These are phyloP conservation scores for Cercophora newfieldiana DNA, from an alignment of 495 filamentous ascomycete genomes.

Conservation along the genomic window DNA sequence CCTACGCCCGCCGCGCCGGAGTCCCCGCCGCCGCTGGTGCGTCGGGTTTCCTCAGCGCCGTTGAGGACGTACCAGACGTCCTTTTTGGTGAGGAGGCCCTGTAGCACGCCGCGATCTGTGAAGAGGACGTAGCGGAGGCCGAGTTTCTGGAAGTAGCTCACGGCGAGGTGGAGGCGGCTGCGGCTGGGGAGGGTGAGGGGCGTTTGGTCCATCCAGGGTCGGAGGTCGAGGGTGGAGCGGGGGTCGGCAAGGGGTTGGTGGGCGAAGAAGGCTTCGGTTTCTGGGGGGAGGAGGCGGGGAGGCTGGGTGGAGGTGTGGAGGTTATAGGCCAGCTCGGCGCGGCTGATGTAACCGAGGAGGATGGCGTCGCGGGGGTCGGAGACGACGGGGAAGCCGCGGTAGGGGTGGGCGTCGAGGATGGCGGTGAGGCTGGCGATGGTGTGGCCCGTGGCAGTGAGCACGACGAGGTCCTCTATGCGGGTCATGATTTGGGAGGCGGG, in stretches of 20 bases:
- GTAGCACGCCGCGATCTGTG: slow-evolving; percentile 73
- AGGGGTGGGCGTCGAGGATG: slow-evolving; percentile 70
- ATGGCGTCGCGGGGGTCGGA: slow-evolving; percentile 70
- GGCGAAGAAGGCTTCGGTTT: slow-evolving; percentile 80
- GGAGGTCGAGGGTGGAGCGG: slow-evolving; percentile 74
- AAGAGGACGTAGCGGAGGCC: slow-evolving; percentile 91
- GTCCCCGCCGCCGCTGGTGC: slow-evolving; percentile 26
- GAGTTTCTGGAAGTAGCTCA: slow-evolving; percentile 90
- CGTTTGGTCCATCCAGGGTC: slow-evolving; percentile 98
- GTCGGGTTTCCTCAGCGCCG: slow-evolving; percentile 64
- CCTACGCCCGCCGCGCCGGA: not conserved
- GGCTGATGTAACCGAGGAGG: slow-evolving; percentile 89
- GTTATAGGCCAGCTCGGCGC: slow-evolving; percentile 83
- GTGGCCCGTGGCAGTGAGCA: slow-evolving; percentile 82
- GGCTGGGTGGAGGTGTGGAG: slow-evolving; percentile 58
- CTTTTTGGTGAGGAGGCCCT: slow-evolving; percentile 93
- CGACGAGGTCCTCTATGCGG: slow-evolving; percentile 81
- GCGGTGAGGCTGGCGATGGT: slow-evolving; percentile 73
- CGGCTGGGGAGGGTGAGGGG: slow-evolving; percentile 83
- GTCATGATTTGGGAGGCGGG: slow-evolving; percentile 87
- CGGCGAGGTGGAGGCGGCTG: slow-evolving; percentile 73
- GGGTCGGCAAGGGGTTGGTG: slow-evolving; percentile 82
- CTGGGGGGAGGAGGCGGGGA: slow-evolving; percentile 59
- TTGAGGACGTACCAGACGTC: slow-evolving; percentile 95
- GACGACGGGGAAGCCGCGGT: slow-evolving; percentile 92